phyloP scores from a whole-genome alignment of 1,139 yeast genomes.

The Arxiozyma slooffiae region DNA sequence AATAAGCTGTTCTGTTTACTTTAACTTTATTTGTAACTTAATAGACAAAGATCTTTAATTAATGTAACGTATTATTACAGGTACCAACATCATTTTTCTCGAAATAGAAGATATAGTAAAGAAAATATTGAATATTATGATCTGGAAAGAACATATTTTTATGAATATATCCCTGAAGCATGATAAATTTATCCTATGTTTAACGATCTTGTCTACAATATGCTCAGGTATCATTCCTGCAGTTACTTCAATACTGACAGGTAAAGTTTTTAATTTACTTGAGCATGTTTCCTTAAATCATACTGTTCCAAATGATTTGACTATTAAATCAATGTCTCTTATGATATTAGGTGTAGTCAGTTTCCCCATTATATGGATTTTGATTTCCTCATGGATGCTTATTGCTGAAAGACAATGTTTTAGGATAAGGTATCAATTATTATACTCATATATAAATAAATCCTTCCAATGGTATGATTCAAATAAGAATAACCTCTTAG shows the following conservation, averaged over 20 bases:
- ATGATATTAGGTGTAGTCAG: constrained; percentile 49
- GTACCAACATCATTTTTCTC: too few species aligned
- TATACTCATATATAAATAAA: constrained; percentile 33
- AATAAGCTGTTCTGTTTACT: neutral
- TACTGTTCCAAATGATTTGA: constrained; percentile 35
- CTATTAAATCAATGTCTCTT: constrained; percentile 44
- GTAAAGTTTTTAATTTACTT: constrained; percentile 50
- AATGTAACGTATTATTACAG: neutral
- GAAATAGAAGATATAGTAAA: neutral
- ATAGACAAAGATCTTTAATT: too few species aligned
- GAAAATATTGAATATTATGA: neutral
- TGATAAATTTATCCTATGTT: constrained; percentile 23
- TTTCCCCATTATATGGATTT: constrained; percentile 44
- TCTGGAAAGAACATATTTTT: constrained; percentile 13
- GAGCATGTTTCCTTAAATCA: constrained; percentile 32
- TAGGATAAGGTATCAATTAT: constrained; percentile 43
- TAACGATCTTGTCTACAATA: constrained; percentile 26
- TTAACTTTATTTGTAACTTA: neutral
- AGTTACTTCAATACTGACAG: constrained; percentile 54
- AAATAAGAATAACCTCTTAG: constrained; percentile 41
- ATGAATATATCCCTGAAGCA: constrained; percentile 14
- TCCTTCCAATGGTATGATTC: constrained; percentile 53
- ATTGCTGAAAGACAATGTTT: constrained; percentile 65
- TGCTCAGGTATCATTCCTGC: constrained; percentile 51
- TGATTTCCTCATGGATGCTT: constrained; percentile 53